These are phyloP conservation scores for Penicillium turbatum DNA, from an alignment of 495 filamentous ascomycete species.

Conservation along the genomic window DNA sequence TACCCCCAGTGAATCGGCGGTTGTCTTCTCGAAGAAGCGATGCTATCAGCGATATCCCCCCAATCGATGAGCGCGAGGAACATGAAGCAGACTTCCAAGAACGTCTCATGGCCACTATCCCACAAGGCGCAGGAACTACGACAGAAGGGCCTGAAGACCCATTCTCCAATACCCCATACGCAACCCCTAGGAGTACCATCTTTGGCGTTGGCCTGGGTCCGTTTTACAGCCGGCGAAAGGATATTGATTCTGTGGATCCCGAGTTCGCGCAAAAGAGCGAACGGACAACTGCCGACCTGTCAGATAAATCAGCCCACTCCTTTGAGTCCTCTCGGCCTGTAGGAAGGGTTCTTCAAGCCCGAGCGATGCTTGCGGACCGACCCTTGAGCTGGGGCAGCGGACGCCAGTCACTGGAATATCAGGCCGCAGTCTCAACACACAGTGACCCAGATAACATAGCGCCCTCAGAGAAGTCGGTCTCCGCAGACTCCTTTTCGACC, in stretches of 20 bases:
- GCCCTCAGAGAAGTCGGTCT: slow-evolving; percentile 35
- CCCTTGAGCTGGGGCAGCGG: slow-evolving; percentile 26
- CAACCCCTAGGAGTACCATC: slow-evolving; percentile 29
- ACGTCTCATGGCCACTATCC: slow-evolving; percentile 24
- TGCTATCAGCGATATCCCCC: slow-evolving; percentile 52
- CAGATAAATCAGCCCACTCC: slow-evolving; percentile 43
- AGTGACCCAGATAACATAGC: slow-evolving; percentile 26
- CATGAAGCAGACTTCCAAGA: slow-evolving; percentile 39
- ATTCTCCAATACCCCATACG: slow-evolving; percentile 24
- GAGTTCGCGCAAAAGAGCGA: slow-evolving; percentile 49
- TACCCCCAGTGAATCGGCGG: slow-evolving; percentile 10
- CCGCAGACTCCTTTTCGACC: slow-evolving; percentile 63
- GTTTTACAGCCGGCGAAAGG: slow-evolving; percentile 26
- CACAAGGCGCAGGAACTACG: slow-evolving; percentile 1
- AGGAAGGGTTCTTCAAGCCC: slow-evolving; percentile 16
- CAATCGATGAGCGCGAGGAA: slow-evolving; percentile 72
- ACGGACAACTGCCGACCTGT: slow-evolving; percentile 55
- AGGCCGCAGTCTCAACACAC: slow-evolving; percentile 19
- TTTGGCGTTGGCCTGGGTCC: slow-evolving; percentile 27
- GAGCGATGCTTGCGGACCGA: slow-evolving; percentile 16
- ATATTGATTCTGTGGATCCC: slow-evolving; percentile 11
- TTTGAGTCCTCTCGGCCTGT: slow-evolving; percentile 22
- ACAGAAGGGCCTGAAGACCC: slow-evolving; percentile 28
- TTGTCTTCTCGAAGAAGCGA: slow-evolving; percentile 38
- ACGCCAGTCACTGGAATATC: slow-evolving; percentile 24